Base-by-base conservation (phyloP, 352 stramenopile species). In the Globisporangium abappressorium region DNA sequence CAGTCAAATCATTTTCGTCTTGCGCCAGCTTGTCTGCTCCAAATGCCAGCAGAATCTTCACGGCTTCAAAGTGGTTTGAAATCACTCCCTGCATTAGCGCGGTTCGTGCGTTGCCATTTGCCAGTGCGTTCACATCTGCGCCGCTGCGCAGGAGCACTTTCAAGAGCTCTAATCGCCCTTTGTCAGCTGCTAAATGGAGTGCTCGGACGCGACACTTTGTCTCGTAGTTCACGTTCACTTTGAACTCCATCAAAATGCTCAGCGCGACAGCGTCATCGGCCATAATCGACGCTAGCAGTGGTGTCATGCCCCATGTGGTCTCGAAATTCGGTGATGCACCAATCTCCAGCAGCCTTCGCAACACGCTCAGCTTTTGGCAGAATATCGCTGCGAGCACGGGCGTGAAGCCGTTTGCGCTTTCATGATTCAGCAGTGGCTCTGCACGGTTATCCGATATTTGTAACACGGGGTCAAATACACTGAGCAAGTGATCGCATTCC, bases 401-500 rank as follows among this genome's bases (percentile, higher is more conserved):
- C 14, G 82, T 91, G 9, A 90, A 74, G 5, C 76, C 76, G 15
- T 90, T 90, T 24, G 68, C 41, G 24, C 84, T 91, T 53, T 92
- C 80, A 20, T 85, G 68, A 28, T 91, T 78, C 14, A 85, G 49
- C 30, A 89, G 36, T 7, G 54, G 34, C 3, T 18, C 15, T 4
- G 22, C 14, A 12, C 34, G 47, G 3, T 28, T 62, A 4, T 34
- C 43, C 11, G 22, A 9, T 24, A 33, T 26, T 2, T 34, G 34
- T 1, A 54, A 63, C 6, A 49, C 34, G 22, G 62, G 68, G 1
- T 85, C 72, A 14, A 92, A 76, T 1, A 90, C 60, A 11, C 65
- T 63, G 4, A 86, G 61, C 14, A 92, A 69, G 15, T 46, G 60
- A 8, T 84, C 72, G 30, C 79, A 89, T 18, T 77, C 63, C 15